phyloP scores from a whole-genome alignment of 2,329 filamentous ascomycete genomes.

The Exophiala mesophila region DNA sequence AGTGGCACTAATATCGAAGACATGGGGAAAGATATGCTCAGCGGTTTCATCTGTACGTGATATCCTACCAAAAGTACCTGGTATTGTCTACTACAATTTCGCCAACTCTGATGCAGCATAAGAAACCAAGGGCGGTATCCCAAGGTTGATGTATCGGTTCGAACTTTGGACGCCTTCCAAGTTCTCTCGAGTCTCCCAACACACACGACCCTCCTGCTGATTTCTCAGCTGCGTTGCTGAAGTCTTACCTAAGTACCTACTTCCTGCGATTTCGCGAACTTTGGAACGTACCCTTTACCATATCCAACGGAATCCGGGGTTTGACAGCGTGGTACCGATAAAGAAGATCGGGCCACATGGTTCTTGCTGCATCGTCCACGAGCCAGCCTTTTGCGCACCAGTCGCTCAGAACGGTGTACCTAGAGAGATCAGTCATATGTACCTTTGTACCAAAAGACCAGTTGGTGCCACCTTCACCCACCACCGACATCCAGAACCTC shows the following conservation, averaged over 20 bases:
- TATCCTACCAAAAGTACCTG: too few relatives aligned
- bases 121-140: conserved; percentile 3
- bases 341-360: conserved; percentile 5
- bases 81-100: not conserved
- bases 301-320: not conserved
- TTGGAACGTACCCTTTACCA: conserved; percentile 3
- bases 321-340: not conserved
- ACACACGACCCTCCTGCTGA: not conserved
- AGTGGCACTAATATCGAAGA: conserved; percentile 5
- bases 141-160: conserved; percentile 4
- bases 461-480: conserved; percentile 5
- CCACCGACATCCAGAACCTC: conserved; percentile 16
- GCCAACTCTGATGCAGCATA: not conserved
- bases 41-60: conserved; percentile 6
- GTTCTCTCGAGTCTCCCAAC: conserved; percentile 1
- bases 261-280: not conserved
- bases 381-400: conserved; percentile 4
- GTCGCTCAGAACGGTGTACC: conserved; percentile 6
- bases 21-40: conserved; percentile 11
- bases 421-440: not conserved
- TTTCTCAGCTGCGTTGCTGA: not conserved
- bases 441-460: not conserved
- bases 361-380: conserved; percentile 1
- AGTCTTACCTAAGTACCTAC: not conserved
- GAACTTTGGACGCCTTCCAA: not conserved